Base-by-base conservation (phyloP, 192 early-diverging fungal genomes). In the Coemansia sp. region DNA sequence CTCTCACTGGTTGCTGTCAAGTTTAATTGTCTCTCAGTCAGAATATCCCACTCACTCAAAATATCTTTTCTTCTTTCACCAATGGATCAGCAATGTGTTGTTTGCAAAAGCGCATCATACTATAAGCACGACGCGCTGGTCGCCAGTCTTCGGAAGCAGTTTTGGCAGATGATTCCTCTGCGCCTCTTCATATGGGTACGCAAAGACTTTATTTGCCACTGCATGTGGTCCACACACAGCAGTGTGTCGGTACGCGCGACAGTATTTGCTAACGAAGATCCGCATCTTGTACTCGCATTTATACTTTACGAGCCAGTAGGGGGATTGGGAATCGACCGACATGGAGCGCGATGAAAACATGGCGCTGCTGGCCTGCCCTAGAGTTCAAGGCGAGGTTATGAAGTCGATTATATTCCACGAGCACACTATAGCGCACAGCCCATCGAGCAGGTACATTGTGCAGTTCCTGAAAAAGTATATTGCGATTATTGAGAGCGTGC, bases 161-260 rank as follows among this genome's bases (percentile, higher is more conserved):
- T 78, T 43, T 78, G 75, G 75, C 75, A 78, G 34, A 78, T 78
- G 75, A 57, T 72, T 8, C 64, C 75, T 3, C 48, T 78, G 30
- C 59, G 65, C 25, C 15, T 51, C 7, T 67, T 78, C 29, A 41
- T 65, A 17, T 78, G 75, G 75, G 72, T 59, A 60, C 36, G 33
- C n/a, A 40, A 23, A 19, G 14, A 27, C 8, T 10, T 22, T 32
- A 9, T n/a, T 33, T 55, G 32, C 45, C 35, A 11, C 11, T 54
- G 21, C 49, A 47, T 30, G 22, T 13, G 27, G 17, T 13, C 40
- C n/a, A n/a, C n/a, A n/a, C n/a, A n/a, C n/a, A n/a, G n/a, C 40
- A 42, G 14, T 7, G 10, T 22, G 18, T 29, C 26, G 26, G 3
- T 13, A 18, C 4, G 9, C 5, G 14, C 14, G 34, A 35, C 14